Evolutionary conservation across 2,329 filamentous ascomycete genomes (phyloP).

Genomic region (Aspergillus sp.): DNA sequence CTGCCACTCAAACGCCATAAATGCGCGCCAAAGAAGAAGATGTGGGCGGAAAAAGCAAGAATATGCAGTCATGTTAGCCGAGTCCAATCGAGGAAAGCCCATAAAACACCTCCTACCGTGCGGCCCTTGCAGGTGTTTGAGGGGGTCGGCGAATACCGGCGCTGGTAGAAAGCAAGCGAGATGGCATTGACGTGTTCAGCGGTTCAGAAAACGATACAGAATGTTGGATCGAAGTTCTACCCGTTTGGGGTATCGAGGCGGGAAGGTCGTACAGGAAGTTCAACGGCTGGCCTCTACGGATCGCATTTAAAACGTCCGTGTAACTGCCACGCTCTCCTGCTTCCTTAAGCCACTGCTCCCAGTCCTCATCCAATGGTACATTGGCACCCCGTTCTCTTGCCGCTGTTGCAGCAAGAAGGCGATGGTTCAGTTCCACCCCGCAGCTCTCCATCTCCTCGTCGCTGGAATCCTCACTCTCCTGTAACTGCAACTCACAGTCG

Average conservation of each 20-base stretch:
- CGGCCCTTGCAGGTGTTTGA: slow-evolving; percentile 26
- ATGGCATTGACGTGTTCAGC: slow-evolving; percentile 23
- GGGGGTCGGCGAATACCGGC: slow-evolving; percentile 22
- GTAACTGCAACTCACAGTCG: slow-evolving; percentile 23
- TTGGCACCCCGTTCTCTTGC: slow-evolving; percentile 51
- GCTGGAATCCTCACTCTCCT: slow-evolving; percentile 43
- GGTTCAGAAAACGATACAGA: slow-evolving; percentile 21
- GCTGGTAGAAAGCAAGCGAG: slow-evolving; percentile 22
- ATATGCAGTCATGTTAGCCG: neutral
- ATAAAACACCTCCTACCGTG: slow-evolving; percentile 21
- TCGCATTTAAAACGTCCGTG: slow-evolving; percentile 41
- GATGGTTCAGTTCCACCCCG: slow-evolving; percentile 53
- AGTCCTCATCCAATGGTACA: slow-evolving; percentile 47
- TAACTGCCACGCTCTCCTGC: slow-evolving; percentile 52
- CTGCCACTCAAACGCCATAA: slow-evolving; percentile 25
- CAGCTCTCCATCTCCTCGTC: slow-evolving; percentile 52
- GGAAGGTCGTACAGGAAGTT: slow-evolving; percentile 28
- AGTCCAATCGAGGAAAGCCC: neutral
- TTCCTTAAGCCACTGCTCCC: slow-evolving; percentile 61
- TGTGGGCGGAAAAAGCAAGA: slow-evolving; percentile 4
- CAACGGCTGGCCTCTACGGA: slow-evolving; percentile 37
- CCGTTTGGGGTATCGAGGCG: slow-evolving; percentile 17
- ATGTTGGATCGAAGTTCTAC: slow-evolving; percentile 19
- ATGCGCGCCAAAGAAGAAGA: slow-evolving; percentile 19
- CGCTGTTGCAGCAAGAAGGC: slow-evolving; percentile 53